Percentiles rank a stretch among this genome's conserved stretches.
phyloP scores from a whole-genome alignment of 768 basidiomycete species.

The Roridomyces roridus region DNA sequence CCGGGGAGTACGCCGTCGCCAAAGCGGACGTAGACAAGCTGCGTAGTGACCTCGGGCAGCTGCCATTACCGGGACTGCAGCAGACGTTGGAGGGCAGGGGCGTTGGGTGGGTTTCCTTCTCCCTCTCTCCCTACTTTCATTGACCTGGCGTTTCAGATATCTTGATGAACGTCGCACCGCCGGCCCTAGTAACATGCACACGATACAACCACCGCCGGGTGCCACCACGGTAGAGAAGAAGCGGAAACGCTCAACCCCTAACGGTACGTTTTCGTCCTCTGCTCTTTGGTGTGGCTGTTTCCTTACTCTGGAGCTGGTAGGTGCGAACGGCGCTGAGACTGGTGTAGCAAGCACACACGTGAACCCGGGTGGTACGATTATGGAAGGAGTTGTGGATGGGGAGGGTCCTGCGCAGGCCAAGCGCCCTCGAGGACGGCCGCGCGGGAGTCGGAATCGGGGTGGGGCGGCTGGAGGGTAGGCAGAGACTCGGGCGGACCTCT shows the following conservation, averaged over 20 bases:
- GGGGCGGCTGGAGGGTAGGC: conserved; percentile 2
- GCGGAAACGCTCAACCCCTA: conserved; percentile 11
- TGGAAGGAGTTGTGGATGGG: conserved; percentile 27
- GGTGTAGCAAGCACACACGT: conserved; percentile 35
- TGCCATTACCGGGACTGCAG: conserved; percentile 75
- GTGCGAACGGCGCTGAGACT: neutral
- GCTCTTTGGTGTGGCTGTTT: no score
- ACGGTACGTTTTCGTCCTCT: neutral
- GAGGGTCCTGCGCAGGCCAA: conserved; percentile 41
- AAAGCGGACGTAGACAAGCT: conserved; percentile 80
- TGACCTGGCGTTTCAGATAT: no score
- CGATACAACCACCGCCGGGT: neutral
- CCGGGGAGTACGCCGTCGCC: conserved; percentile 76
- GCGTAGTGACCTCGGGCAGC: conserved; percentile 77
- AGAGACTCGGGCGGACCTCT: neutral
- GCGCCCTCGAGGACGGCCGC: conserved; percentile 69
- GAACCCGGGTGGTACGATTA: conserved; percentile 23
- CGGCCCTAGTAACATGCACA: neutral
- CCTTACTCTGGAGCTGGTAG: neutral
- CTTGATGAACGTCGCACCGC: no score
- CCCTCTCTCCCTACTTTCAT: conserved; percentile 2
- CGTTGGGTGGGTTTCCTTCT: conserved; percentile 42
- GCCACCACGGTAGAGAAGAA: conserved; percentile 18
- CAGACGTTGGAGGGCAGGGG: conserved; percentile 76
- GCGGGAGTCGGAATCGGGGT: conserved; percentile 68